These are phyloP conservation scores for Venturia carpophila DNA, from an alignment of 2,329 filamentous ascomycete genomes.

Conservation along the genomic window DNA sequence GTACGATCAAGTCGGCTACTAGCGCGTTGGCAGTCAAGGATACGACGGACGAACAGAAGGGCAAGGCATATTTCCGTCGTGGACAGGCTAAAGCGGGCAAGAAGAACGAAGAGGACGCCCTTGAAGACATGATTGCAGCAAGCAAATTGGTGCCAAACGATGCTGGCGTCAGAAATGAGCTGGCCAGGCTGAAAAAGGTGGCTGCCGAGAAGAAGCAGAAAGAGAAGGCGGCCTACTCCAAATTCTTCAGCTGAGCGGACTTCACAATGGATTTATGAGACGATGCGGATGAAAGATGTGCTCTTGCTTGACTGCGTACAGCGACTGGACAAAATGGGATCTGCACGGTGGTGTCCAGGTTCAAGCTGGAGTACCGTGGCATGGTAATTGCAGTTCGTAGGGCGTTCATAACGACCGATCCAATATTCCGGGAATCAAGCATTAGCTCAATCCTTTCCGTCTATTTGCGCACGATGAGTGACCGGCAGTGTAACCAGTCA, in stretches of 20 bases:
- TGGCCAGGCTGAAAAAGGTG: constrained; percentile 68
- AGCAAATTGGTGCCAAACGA: constrained; percentile 55
- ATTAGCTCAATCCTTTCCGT: not conserved
- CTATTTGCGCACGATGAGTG: not conserved
- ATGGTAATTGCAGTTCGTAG: not conserved
- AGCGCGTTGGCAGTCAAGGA: constrained; percentile 61
- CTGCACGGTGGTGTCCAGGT: not conserved
- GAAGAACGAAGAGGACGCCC: constrained; percentile 77
- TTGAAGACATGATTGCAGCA: constrained; percentile 38
- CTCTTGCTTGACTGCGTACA: constrained; percentile 4
- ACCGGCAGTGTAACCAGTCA: too few relatives aligned
- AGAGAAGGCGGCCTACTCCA: constrained; percentile 88
- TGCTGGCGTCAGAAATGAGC: constrained; percentile 64
- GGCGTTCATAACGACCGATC: not conserved
- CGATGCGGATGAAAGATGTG: not conserved
- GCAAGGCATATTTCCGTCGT: constrained; percentile 81
- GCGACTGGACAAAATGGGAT: constrained; percentile 3
- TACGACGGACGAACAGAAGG: constrained; percentile 66
- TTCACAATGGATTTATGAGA: not conserved
- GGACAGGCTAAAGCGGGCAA: constrained; percentile 65
- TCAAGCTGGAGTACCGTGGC: not conserved
- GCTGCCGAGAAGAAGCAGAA: constrained; percentile 67
- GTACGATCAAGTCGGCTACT: constrained; percentile 61
- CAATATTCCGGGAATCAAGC: not conserved
- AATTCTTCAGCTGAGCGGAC: constrained; percentile 61